phyloP scores from a whole-genome alignment of 306 rosid species.

The Sicyos baderoa region DNA sequence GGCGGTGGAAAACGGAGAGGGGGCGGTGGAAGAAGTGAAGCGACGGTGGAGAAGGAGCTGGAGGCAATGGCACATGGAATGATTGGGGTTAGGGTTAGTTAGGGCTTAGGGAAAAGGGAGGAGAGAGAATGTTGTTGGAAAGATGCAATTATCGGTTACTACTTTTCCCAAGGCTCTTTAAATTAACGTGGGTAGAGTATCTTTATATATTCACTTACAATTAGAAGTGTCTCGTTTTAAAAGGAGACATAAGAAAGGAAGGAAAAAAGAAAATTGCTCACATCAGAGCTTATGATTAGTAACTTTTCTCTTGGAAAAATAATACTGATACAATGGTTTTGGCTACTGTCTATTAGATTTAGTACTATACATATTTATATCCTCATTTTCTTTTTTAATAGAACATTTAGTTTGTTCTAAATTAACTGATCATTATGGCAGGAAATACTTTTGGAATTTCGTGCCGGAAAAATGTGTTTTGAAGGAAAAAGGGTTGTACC shows the following conservation, averaged over 20 bases:
- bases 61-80: too few species aligned
- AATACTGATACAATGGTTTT: not conserved
- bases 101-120: too few species aligned
- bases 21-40: too few species aligned
- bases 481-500: slow-evolving; percentile 70
- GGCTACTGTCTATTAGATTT: not conserved
- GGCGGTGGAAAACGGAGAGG: too few species aligned
- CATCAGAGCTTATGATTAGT: not conserved
- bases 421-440: slow-evolving; percentile 25
- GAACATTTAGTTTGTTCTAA: not conserved
- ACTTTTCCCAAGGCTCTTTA: too few species aligned
- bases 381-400: not conserved
- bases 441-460: slow-evolving; percentile 80
- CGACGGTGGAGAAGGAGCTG: too few species aligned
- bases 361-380: not conserved
- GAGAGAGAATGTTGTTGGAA: too few species aligned
- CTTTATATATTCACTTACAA: not conserved
- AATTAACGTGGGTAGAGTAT: not conserved
- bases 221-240: not conserved
- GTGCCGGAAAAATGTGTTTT: slow-evolving; percentile 84
- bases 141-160: too few species aligned
- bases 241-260: not conserved
- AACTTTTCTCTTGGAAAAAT: not conserved
- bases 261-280: not conserved
- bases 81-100: too few species aligned